Evolutionary conservation across 768 basidiomycete species (phyloP).

Genomic region (Russula ochroleuca): DNA sequence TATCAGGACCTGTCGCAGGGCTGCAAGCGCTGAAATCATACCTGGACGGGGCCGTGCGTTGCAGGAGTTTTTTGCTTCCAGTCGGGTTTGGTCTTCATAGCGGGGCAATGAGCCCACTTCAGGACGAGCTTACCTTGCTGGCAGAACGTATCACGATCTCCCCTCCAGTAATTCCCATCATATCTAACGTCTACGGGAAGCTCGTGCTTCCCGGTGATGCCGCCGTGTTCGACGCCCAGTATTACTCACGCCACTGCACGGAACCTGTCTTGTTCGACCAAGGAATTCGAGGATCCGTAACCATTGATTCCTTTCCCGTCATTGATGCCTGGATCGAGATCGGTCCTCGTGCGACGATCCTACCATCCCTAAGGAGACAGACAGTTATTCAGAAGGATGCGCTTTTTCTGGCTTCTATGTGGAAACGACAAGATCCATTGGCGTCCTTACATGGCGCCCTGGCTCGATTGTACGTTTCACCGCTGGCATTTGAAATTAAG

Average conservation of each 20-base stretch:
- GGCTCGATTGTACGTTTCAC: slow-evolving; percentile 45
- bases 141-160: slow-evolving; percentile 38
- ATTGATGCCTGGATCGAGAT: slow-evolving; percentile 60
- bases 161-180: slow-evolving; percentile 52
- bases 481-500: slow-evolving; percentile 35
- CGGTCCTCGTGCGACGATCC: slow-evolving; percentile 54
- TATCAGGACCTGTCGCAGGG: slow-evolving; percentile 51
- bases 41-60: slow-evolving; percentile 37
- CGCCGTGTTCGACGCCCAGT: slow-evolving; percentile 45
- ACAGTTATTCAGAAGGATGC: slow-evolving; percentile 33
- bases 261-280: slow-evolving; percentile 54
- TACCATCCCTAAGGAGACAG: slow-evolving; percentile 53
- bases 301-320: slow-evolving; percentile 30
- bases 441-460: slow-evolving; percentile 45
- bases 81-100: slow-evolving; percentile 68
- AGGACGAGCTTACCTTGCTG: slow-evolving; percentile 45
- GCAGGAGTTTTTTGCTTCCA: slow-evolving; percentile 43
- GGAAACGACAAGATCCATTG: slow-evolving; percentile 44
- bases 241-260: slow-evolving; percentile 56
- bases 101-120: slow-evolving; percentile 54
- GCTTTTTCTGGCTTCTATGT: slow-evolving; percentile 48
- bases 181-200: slow-evolving; percentile 57
- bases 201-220: slow-evolving; percentile 51
- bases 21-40: slow-evolving; percentile 41
- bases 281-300: slow-evolving; percentile 44